phyloP scores from a whole-genome alignment of 2,329 filamentous ascomycete species.

The Aspergillus sp. region DNA sequence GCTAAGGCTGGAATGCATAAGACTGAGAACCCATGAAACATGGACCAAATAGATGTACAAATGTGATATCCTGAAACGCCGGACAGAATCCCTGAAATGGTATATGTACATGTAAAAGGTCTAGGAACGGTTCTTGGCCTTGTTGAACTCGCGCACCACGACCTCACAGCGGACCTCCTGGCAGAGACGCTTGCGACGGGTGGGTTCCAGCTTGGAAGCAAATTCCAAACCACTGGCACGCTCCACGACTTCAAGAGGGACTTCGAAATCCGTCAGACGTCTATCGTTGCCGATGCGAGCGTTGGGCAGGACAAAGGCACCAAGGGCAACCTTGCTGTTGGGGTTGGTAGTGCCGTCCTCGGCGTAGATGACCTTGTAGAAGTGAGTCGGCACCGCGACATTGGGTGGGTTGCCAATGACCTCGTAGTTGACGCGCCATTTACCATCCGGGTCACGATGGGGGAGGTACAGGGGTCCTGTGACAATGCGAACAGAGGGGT shows the following conservation, averaged over 20 bases:
- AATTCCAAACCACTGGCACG: conserved; percentile 90
- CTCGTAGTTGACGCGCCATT: conserved; percentile 95
- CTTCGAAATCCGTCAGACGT: conserved; percentile 86
- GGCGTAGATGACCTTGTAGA: conserved; percentile 98
- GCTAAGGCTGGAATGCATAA: no score
- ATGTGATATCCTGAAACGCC: background rate
- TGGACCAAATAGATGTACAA: background rate
- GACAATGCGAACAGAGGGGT: conserved; percentile 84
- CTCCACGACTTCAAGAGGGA: conserved; percentile 88
- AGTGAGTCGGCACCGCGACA: conserved; percentile 94
- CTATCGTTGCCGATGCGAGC: conserved; percentile 82
- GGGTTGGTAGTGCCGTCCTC: conserved; percentile 65
- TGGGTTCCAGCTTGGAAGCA: conserved; percentile 68
- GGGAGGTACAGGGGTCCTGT: conserved; percentile 93
- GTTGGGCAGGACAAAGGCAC: conserved; percentile 93
- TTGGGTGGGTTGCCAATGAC: conserved; percentile 91
- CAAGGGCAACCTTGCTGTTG: conserved; percentile 74
- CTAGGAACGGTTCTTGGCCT: conserved; percentile 45
- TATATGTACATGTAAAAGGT: background rate
- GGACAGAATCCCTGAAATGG: background rate
- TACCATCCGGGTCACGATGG: conserved; percentile 78
- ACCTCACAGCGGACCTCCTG: conserved; percentile 80
- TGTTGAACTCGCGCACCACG: conserved; percentile 73
- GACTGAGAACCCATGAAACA: no score
- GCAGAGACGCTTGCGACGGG: conserved; percentile 74